Base-by-base conservation (phyloP, 306 rosid genomes). In the Vigna reflexopilosa region DNA sequence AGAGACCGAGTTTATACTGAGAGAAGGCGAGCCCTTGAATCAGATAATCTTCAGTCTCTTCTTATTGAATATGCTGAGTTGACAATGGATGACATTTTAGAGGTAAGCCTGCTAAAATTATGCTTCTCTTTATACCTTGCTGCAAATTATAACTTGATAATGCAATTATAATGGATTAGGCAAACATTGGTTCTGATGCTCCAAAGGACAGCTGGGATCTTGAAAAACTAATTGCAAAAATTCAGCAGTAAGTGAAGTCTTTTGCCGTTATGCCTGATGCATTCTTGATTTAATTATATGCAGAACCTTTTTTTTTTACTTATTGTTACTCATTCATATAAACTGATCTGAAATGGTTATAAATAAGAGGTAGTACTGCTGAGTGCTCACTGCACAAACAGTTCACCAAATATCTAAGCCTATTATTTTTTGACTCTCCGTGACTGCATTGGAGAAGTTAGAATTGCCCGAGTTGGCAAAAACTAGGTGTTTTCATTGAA, bases 191-290 rank as follows among this genome's bases (percentile, higher is more conserved):
- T 77, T 81, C 93, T 45, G 98, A 88, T 81, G 70, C 96, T 88
- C 86, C 93, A 47, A 89, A 78, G 76, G 98, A 95, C 66, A 88
- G 89, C 90, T 95, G 98, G 98, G 98, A 95, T 87, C 91, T 95
- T 42, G 97, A 88, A 70, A 92, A 91, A 85, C 93, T 95, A 76
- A 88, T 91, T 64, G 92, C 97, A 49, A 95, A 95, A 88, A 77
- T 95, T 81, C 92, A 91, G 89, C 98, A 92, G 98, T 95, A 87
- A 92, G 98, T 81, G 50, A 67, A 86, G 57, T 76, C 57, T 67
- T 82, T 79, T 40, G 52, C 86, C 24, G 19, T 58, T 54, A 32
- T 73, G 47, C 76, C 80, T 81, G 77, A 70, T 68, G 22, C 79
- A 14, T 67, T 16, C 48, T 81, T 20, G 56, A 47, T 57, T 61